A percentile compares a stretch with the other conserved stretches of the same genome.
phyloP scores from a whole-genome alignment of 2,329 filamentous ascomycete genomes.

The Xylaria sp. region DNA sequence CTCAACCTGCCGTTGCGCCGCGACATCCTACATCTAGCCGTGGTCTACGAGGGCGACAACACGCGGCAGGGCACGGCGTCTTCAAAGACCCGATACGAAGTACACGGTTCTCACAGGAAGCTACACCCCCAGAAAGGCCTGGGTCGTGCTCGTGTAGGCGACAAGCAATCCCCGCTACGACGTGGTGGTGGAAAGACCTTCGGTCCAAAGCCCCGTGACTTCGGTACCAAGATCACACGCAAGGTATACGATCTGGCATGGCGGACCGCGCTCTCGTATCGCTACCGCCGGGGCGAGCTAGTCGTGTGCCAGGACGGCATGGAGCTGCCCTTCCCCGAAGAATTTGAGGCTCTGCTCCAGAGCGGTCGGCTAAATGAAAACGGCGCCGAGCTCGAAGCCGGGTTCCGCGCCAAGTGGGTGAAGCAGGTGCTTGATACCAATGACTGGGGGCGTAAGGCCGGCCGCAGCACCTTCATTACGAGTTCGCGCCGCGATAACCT shows the following conservation, averaged over 20 bases:
- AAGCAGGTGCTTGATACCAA: slow-evolving; percentile 76
- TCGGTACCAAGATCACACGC: slow-evolving; percentile 81
- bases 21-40: slow-evolving; percentile 91
- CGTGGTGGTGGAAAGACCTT: slow-evolving; percentile 88
- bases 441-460: slow-evolving; percentile 72
- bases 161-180: slow-evolving; percentile 82
- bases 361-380: slow-evolving; percentile 52
- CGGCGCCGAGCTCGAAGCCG: slow-evolving; percentile 59
- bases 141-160: slow-evolving; percentile 81
- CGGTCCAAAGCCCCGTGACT: slow-evolving; percentile 93
- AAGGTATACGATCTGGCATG: slow-evolving; percentile 97
- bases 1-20: slow-evolving; percentile 87
- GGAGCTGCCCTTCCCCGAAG: slow-evolving; percentile 69
- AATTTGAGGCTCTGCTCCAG: slow-evolving; percentile 58
- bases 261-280: slow-evolving; percentile 92
- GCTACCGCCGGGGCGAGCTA: slow-evolving; percentile 87
- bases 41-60: slow-evolving; percentile 91
- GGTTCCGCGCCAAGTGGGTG: slow-evolving; percentile 72
- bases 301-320: slow-evolving; percentile 83
- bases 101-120: slow-evolving; percentile 86
- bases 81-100: slow-evolving; percentile 83
- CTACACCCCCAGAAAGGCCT: slow-evolving; percentile 87
- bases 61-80: slow-evolving; percentile 88
- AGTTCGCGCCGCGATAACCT: slow-evolving; percentile 69
- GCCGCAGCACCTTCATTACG: slow-evolving; percentile 82